Evolutionary conservation across 1,284 basidiomycete genomes (phyloP), one percentile per base, ranked within the genome.

Genomic region (Sutorius eximius): DNA sequence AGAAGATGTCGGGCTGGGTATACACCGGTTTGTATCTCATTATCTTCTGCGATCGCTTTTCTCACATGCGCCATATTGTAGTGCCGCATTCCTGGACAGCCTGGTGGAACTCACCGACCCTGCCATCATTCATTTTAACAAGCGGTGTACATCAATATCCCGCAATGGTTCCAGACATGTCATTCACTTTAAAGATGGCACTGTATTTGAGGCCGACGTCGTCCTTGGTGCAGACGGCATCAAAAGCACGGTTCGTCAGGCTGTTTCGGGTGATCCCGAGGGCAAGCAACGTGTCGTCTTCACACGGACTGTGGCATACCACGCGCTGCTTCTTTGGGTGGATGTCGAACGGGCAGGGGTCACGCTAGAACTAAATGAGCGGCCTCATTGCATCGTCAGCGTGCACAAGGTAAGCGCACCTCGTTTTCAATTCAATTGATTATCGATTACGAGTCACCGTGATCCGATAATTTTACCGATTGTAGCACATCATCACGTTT

Each of bases 211-310:
- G 58, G 69, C 81, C 5, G 81, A 83, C 54, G 62, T 83, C 10
- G 73, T 83, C 22, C 71, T 84, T 49, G 81, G 80, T 12, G 77
- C 80, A 2, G 82, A 83, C 59, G 82, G 82, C 0, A 76, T 83
- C 52, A 77, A 72, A 61, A 83, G 81, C 55, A 59, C 63, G 2
- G 69, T 77, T 24, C 77, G 82, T 41, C 58, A 60, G 32, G 71
- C 69, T 36, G 69, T 80, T 18, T 61, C 73, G 6, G 68, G 67
- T 15, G 63, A 63, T n/a, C 57, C 53, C 3, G 56, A 61, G 22
- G 61, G 59, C 11, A 60, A 60, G 22, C 51, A 15, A 37, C 53
- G 60, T 18, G 66, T 77, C 27, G 65, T 66, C 5, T 82, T 75
- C 61, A 75, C 76, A n/a, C 76, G 77, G 53, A 75, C 75, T 3